Evolutionary conservation across 192 early-diverging fungal genomes (phyloP).

Genomic region (Pecoramyces ruminantium): DNA sequence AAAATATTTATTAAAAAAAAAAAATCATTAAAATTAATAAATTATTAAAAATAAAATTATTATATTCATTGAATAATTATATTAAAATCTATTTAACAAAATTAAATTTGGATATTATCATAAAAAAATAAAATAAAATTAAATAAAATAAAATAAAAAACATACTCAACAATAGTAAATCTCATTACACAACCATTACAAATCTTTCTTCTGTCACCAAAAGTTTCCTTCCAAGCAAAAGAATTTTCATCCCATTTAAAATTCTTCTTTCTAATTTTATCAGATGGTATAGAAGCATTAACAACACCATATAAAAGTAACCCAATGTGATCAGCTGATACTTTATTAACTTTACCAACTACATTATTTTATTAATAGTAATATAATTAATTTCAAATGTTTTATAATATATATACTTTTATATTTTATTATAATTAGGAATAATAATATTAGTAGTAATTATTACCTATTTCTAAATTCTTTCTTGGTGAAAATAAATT

Average conservation of each 20-base stretch:
- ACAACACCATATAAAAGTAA: constrained; percentile 82
- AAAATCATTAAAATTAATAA: too few relatives aligned
- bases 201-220: not conserved
- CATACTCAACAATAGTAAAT: not conserved
- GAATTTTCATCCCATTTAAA: constrained; percentile 39
- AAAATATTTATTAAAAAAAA: too few relatives aligned
- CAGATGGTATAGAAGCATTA: constrained; percentile 84
- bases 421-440: too few relatives aligned
- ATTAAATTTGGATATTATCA: too few relatives aligned
- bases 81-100: too few relatives aligned
- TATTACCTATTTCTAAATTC: constrained; percentile 38
- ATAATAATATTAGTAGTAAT: not conserved
- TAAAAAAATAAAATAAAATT: too few relatives aligned
- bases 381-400: too few relatives aligned
- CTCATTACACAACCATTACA: not conserved
- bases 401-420: too few relatives aligned
- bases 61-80: too few relatives aligned
- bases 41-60: too few relatives aligned
- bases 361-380: too few relatives aligned
- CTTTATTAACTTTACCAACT: constrained; percentile 76
- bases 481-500: constrained; percentile 62
- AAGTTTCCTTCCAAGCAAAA: not conserved
- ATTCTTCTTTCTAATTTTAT: constrained; percentile 52
- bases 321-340: constrained; percentile 87
- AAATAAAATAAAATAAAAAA: not conserved